Evolutionary conservation across 2,329 filamentous ascomycete genomes (phyloP).

Genomic region (Magnaporthales sp.): DNA sequence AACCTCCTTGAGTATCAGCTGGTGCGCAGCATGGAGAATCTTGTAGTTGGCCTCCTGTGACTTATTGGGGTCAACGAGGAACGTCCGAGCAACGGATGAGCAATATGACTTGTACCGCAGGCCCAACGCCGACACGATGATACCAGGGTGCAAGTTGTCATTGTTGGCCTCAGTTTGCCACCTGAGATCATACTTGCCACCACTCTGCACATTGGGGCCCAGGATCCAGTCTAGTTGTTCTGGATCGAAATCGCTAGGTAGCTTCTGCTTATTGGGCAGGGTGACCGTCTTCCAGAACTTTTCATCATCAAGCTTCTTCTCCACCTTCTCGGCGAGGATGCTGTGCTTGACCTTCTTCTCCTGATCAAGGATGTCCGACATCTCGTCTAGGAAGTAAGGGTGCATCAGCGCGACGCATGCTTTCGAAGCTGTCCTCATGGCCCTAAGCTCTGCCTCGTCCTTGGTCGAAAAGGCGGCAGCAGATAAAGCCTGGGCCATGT

Average conservation of each 20-base stretch:
- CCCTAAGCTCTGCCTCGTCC: conserved; percentile 86
- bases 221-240: conserved; percentile 90
- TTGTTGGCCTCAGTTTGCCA: conserved; percentile 72
- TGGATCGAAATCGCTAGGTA: conserved; percentile 80
- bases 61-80: conserved; percentile 95
- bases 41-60: conserved; percentile 93
- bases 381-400: conserved; percentile 95
- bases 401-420: conserved; percentile 93
- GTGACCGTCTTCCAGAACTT: conserved; percentile 86
- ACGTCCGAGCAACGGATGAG: conserved; percentile 85
- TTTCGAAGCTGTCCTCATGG: conserved; percentile 88
- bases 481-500: conserved; percentile 76
- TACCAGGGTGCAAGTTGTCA: conserved; percentile 77
- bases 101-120: conserved; percentile 94
- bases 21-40: conserved; percentile 75
- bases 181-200: conserved; percentile 87
- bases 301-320: conserved; percentile 82
- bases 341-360: conserved; percentile 97
- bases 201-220: conserved; percentile 85
- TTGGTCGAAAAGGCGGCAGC: conserved; percentile 81
- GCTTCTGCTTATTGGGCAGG: conserved; percentile 61
- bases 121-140: conserved; percentile 88
- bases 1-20: conserved; percentile 82
- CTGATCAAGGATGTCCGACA: conserved; percentile 90
- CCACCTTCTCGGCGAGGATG: conserved; percentile 74